Percentiles rank a stretch among this genome's conserved stretches.
These are phyloP conservation scores for Ceratobasidium sp. DNA, from an alignment of 1,284 basidiomycete genomes.

Conservation along the genomic window DNA sequence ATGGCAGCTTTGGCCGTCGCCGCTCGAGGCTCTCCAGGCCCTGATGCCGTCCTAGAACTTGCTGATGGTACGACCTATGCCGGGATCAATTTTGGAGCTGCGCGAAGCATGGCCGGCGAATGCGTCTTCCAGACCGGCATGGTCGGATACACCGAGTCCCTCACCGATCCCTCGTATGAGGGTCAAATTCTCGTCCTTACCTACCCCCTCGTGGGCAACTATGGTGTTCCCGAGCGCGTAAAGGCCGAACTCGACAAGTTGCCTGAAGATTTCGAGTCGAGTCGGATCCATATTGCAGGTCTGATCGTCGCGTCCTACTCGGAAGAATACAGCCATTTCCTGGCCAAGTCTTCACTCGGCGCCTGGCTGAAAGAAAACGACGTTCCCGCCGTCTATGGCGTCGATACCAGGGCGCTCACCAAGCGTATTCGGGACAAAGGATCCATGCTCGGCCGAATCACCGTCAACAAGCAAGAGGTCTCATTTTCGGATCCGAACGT, in stretches of 20 bases:
- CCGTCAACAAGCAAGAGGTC: constrained; percentile 70
- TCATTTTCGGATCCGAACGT: constrained; percentile 90
- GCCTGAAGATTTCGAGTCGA: constrained; percentile 90
- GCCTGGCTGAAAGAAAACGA: constrained; percentile 96
- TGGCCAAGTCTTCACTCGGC: constrained; percentile 87
- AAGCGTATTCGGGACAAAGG: constrained; percentile 96
- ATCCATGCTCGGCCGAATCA: constrained; percentile 85
- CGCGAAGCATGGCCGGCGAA: constrained; percentile 94
- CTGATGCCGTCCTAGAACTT: constrained; percentile 84
- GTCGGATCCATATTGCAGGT: constrained; percentile 90
- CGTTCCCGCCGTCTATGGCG: constrained; percentile 93
- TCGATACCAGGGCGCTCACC: constrained; percentile 96
- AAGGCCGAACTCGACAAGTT: constrained; percentile 64
- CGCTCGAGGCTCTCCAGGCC: neutral
- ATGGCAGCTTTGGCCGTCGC: neutral
- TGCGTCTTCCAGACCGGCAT: constrained; percentile 99
- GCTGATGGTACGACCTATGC: constrained; percentile 88
- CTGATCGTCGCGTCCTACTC: constrained; percentile 95
- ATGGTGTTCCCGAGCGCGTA: constrained; percentile 89
- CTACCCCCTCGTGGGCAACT: constrained; percentile 97
- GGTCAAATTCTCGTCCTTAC: constrained; percentile 98
- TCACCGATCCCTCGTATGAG: constrained; percentile 98
- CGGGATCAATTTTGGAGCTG: constrained; percentile 93
- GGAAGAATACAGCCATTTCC: constrained; percentile 93
- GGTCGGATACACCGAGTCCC: constrained; percentile 98